Conservation (phyloP, 345 rosid species). For the Turnera subulata region DNA sequence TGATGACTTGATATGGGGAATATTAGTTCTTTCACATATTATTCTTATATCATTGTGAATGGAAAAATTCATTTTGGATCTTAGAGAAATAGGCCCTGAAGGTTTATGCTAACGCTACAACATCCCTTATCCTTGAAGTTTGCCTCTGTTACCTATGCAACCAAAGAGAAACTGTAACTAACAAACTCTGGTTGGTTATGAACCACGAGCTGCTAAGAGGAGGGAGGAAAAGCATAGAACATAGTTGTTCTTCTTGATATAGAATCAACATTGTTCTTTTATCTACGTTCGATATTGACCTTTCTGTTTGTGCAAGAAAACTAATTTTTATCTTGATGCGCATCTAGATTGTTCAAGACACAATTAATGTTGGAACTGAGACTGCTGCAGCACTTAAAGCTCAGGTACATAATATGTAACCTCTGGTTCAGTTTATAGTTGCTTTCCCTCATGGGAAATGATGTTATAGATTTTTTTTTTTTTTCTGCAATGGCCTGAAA, state of each 20-base stretch:
- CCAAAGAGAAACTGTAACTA: not conserved
- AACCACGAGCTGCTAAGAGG: not conserved
- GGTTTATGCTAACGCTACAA: too few relatives aligned
- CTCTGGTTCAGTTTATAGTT: not conserved
- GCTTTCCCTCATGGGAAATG: not conserved
- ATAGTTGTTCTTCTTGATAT: not conserved
- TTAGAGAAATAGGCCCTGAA: not conserved
- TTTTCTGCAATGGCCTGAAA: constrained; percentile 2
- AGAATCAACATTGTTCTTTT: not conserved
- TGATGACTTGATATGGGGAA: not conserved
- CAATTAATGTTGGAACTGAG: constrained; percentile 79
- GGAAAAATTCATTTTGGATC: not conserved
- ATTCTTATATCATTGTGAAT: not conserved
- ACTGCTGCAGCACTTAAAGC: constrained; percentile 87
- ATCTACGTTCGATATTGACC: not conserved
- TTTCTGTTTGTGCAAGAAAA: not conserved
- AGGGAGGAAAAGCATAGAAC: not conserved
- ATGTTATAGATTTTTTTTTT: not conserved
- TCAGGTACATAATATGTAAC: constrained; percentile 51
- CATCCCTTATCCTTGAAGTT: too few relatives aligned
- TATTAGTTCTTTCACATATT: not conserved
- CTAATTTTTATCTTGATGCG: not conserved
- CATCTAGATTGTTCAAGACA: constrained; percentile 78
- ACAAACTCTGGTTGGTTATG: not conserved
- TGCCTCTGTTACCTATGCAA: too few relatives aligned